A percentile compares a stretch with the other conserved stretches of the same genome.
phyloP scores from a whole-genome alignment of 225 moss, liverwort and hornwort species.

The Takakia lepidozioides region DNA sequence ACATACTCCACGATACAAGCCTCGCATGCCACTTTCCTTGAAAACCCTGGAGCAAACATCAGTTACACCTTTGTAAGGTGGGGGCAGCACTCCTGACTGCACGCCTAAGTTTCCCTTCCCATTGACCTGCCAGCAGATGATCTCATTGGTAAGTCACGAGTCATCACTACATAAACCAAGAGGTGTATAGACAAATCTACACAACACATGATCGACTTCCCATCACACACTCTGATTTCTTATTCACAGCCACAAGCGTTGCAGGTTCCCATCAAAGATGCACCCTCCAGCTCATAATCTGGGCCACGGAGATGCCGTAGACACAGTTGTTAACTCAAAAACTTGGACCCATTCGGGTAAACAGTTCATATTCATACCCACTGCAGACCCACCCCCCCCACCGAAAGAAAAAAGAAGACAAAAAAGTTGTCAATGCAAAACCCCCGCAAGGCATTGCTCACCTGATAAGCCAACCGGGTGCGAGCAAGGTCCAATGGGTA shows the following conservation, averaged over 20 bases:
- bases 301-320: too few relatives aligned
- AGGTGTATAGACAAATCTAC: background rate
- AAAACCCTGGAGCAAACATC: slow-evolving; percentile 81
- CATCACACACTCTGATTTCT: background rate
- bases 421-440: too few relatives aligned
- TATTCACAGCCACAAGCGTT: too few relatives aligned
- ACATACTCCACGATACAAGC: slow-evolving; percentile 92
- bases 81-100: slow-evolving; percentile 28
- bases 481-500: slow-evolving; percentile 57
- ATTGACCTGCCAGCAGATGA: slow-evolving; percentile 19
- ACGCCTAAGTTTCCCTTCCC: slow-evolving; percentile 12
- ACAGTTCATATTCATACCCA: too few relatives aligned
- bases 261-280: too few relatives aligned
- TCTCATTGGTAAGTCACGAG: background rate
- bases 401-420: too few relatives aligned
- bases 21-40: slow-evolving; percentile 69
- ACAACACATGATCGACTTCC: background rate
- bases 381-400: too few relatives aligned
- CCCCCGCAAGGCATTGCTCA: too few relatives aligned
- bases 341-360: too few relatives aligned
- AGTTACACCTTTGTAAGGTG: slow-evolving; percentile 65
- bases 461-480: slow-evolving; percentile 46
- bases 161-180: background rate
- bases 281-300: too few relatives aligned
- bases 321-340: too few relatives aligned